Evolutionary conservation across 148 eudicot species (phyloP).

Genomic region (Cornus controversa): DNA sequence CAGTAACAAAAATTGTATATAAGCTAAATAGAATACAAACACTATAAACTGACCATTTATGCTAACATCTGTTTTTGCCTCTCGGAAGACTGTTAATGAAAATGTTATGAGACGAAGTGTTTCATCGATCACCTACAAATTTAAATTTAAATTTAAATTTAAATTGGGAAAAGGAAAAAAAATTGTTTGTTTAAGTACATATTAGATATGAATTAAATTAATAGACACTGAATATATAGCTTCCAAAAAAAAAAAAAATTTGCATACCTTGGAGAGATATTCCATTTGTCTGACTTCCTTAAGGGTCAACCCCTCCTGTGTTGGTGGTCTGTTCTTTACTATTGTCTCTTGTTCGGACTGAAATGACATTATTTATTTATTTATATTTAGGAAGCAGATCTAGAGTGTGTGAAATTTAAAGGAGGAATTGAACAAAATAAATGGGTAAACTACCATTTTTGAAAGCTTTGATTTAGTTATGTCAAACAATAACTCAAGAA

Average conservation of each 20-base stretch:
- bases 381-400: neutral
- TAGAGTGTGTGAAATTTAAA: neutral
- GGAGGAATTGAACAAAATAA: no score
- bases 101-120: slow-evolving; percentile 79
- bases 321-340: slow-evolving; percentile 51
- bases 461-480: no score
- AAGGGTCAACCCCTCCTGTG: slow-evolving; percentile 67
- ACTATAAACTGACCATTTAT: slow-evolving; percentile 45
- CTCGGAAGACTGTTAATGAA: slow-evolving; percentile 74
- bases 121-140: slow-evolving; percentile 86
- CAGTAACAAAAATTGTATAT: no score
- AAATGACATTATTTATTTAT: neutral
- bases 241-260: neutral
- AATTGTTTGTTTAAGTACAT: no score
- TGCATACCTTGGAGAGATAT: slow-evolving; percentile 68
- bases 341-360: slow-evolving; percentile 86
- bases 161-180: no score
- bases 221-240: neutral
- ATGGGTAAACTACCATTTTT: no score
- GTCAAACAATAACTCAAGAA: no score
- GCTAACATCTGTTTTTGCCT: slow-evolving; percentile 67
- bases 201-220: neutral
- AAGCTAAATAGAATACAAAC: neutral
- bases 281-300: slow-evolving; percentile 77
- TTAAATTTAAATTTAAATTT: no score